A percentile compares a stretch with the other conserved stretches of the same genome.
phyloP scores from a whole-genome alignment of 108 stramenopile species.

The Discostella stelligeroides region DNA sequence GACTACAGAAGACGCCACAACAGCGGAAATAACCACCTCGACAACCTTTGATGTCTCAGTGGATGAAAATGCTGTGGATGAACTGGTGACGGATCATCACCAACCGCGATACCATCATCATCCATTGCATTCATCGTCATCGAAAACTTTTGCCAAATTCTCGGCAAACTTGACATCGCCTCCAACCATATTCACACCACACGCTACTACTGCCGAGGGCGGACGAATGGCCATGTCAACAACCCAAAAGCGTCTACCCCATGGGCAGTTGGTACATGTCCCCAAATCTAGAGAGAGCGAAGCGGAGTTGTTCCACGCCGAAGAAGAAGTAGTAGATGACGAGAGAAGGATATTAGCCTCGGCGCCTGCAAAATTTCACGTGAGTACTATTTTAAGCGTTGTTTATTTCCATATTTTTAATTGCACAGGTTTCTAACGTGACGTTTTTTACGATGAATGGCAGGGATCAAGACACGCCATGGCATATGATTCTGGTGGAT shows the following conservation, averaged over 20 bases:
- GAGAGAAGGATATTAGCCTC: neutral
- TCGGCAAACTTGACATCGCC: slow-evolving; percentile 2
- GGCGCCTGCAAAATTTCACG: slow-evolving; percentile 27
- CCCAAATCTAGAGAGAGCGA: slow-evolving; percentile 1
- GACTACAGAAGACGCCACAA: no score
- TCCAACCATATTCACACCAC: slow-evolving; percentile 8
- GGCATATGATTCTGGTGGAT: neutral
- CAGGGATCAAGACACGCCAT: slow-evolving; percentile 18
- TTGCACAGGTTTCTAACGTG: neutral
- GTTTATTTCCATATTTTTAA: slow-evolving; percentile 11
- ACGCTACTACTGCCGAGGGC: neutral
- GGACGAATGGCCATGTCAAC: slow-evolving; percentile 27
- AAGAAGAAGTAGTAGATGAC: neutral
- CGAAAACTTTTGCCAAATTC: neutral
- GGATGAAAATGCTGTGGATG: neutral
- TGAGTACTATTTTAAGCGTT: slow-evolving; percentile 9
- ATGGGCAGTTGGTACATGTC: slow-evolving; percentile 19
- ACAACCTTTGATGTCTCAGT: neutral
- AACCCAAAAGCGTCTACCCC: slow-evolving; percentile 15
- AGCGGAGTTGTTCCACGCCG: neutral
- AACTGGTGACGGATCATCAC: neutral
- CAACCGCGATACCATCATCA: neutral
- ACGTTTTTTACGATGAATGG: neutral
- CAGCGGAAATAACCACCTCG: neutral
- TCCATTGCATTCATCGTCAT: neutral